Base-by-base conservation (phyloP, 352 stramenopile genomes). In the Elongisporangium anandrum region DNA sequence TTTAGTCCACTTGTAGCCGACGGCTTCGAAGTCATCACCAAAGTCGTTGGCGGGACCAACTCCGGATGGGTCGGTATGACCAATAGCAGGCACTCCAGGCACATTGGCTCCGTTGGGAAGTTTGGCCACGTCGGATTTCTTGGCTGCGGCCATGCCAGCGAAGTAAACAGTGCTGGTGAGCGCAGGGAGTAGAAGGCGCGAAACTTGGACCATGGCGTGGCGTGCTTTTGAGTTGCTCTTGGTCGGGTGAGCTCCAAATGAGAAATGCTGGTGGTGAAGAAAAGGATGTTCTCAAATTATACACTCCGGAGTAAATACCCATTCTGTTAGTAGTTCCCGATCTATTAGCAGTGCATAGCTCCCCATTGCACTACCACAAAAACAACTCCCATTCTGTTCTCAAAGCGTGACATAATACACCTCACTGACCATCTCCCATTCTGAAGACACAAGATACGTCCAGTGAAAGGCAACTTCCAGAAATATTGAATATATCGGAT, bases 101-200 rank as follows among this genome's bases (percentile, higher is more conserved):
- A 79, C 71, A 21, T 74, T 73, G 15, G 47, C 51, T 9, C 65
- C 71, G 23, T 77, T 79, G 0, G 71, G 68, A 20, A 79, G 55
- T 5, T 58, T 56, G 51, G 60, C 62, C 13, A 59, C 68, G 50
- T 65, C 29, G 9, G 29, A 41, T 15, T 41, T 41, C 29, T 41
- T 41, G 29, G 29, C 29, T 41, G 29, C 5, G 5, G 29, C 29
- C 29, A 41, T 13, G 29, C 29, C n/a, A n/a, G 29, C 29, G 29
- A 41, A 41, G 29, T 15, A 15, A 41, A 41, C 29, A 8, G 29
- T 41, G 9, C 29, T 41, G 29, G 29, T 15, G 29, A 41, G 29
- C 13, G 29, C 29, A 13, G 29, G 29, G 13, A 41, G 9, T 1
- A 41, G 29, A 15, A 41, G 29, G 29, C 6, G 29, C 29, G 6